Base-by-base conservation (phyloP, 2,329 filamentous ascomycete species). In the Didymella arachidicola region DNA sequence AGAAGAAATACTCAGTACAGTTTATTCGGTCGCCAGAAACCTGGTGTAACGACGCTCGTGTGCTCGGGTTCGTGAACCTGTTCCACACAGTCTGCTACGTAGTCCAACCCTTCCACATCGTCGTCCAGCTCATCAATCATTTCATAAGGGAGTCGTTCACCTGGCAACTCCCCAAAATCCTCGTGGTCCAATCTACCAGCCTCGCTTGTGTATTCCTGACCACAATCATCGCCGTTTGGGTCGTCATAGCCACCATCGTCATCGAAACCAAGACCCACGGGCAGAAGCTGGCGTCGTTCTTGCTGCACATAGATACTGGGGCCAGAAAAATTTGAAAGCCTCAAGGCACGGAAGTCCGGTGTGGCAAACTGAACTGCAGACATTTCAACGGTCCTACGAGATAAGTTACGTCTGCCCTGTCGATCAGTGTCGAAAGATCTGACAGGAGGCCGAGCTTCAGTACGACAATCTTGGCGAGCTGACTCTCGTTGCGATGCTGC, bases 21-120 rank as follows among this genome's bases (percentile, higher is more conserved):
- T 53, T 63, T 78, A 62, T 81, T 74, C 12, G 79, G 79, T 63
- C 74, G 77, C 80, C 80, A 82, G 66, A 81, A 81, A 5, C 75
- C 70, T 10, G 61, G 47, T 11, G 66, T 67, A 47, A 76, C 66
- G 2, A 66, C 58, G 10, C 48, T 52, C 46, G 38, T 61, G 22
- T 57, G 34, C 46, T 43, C 57, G 36, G 27, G 51, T 46, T 43
- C 38, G 7, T 43, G 8, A 18, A 48, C 27, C 8, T 60, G 49
- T 12, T 59, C 56, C 8, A 45, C 54, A 12, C 45, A 36, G 16
- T 62, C 57, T 7, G 32, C 44, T n/a, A 39, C 27, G 43, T 19
- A 52, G 36, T 18, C 43, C 43, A 49, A 29, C 4, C 32, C 45
- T 36, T 10, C 51, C 16, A 22, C 30, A n/a, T 32, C 50, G 19